Percentiles rank a stretch among this genome's conserved stretches.
Conservation (phyloP, 129 eudicot species). For the Daucus carota region DNA sequence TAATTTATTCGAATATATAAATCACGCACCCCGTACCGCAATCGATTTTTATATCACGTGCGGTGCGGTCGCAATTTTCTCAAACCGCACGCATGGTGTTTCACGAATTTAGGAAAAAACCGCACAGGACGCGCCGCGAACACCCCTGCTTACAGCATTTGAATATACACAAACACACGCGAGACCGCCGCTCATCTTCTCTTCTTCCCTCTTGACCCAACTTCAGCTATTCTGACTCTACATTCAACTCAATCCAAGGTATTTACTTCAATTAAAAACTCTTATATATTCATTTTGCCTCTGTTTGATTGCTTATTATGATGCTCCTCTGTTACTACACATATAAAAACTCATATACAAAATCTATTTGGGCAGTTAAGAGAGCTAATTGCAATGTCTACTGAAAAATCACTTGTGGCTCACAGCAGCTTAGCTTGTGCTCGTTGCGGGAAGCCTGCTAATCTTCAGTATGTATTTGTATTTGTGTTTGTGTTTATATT, state of each 20-base stretch:
- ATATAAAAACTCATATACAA: not conserved
- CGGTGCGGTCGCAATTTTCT: too few relatives aligned
- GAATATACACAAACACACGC: not conserved
- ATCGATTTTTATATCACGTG: too few relatives aligned
- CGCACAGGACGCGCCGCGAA: too few relatives aligned
- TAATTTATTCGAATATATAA: too few relatives aligned
- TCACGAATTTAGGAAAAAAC: too few relatives aligned
- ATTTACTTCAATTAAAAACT: not conserved
- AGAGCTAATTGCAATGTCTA: constrained; percentile 42
- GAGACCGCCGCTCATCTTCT: not conserved
- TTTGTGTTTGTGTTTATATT: too few relatives aligned
- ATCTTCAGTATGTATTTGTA: constrained; percentile 75
- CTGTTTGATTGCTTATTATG: not conserved
- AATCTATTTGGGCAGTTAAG: not conserved
- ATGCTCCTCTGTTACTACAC: not conserved
- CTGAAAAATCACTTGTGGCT: constrained; percentile 44
- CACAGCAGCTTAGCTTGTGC: constrained; percentile 52
- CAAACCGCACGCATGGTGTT: too few relatives aligned
- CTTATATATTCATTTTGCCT: not conserved
- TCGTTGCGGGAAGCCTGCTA: constrained; percentile 77
- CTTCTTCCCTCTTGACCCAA: not conserved
- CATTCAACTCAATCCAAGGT: not conserved
- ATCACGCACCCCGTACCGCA: too few relatives aligned
- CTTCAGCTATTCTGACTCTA: not conserved
- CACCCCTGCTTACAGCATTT: not conserved